Conservation (phyloP, 1,284 basidiomycete species). For the Rhodofomes roseus region DNA sequence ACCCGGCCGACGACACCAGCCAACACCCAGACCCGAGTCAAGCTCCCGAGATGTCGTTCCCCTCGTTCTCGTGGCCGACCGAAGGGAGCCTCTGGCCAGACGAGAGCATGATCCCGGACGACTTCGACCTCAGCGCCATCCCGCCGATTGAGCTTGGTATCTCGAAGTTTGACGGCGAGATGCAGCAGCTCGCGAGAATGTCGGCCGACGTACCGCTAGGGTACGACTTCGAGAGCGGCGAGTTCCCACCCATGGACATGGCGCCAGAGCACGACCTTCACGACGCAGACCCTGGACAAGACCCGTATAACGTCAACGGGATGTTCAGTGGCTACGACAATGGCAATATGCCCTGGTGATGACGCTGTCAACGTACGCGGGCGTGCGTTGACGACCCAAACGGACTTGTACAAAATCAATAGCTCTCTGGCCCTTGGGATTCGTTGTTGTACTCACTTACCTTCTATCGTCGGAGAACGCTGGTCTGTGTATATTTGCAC, state of each 20-base stretch:
- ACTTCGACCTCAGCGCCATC: conserved; percentile 44
- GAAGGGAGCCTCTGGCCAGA: conserved; percentile 21
- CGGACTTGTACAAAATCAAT: conserved; percentile 20
- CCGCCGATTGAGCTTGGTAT: conserved; percentile 45
- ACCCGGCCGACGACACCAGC: conserved; percentile 7
- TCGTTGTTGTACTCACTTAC: conserved; percentile 9
- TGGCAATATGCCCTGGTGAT: conserved; percentile 27
- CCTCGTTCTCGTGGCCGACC: conserved; percentile 32
- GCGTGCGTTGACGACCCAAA: conserved; percentile 30
- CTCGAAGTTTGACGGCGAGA: conserved; percentile 20
- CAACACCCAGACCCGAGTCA: conserved; percentile 10
- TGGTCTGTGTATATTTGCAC: conserved; percentile 4
- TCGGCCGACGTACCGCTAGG: conserved; percentile 10
- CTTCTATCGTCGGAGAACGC: conserved; percentile 10
- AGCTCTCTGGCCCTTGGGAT: conserved; percentile 5
- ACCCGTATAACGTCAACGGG: conserved; percentile 20
- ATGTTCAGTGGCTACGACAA: conserved; percentile 22
- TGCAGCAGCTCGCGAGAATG: conserved; percentile 8
- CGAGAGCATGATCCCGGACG: conserved; percentile 38
- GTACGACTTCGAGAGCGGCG: conserved; percentile 15
- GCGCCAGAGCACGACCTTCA: conserved; percentile 23
- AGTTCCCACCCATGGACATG: conserved; percentile 11
- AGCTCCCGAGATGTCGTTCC: conserved; percentile 21
- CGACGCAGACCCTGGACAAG: conserved; percentile 22
- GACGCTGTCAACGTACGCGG: conserved; percentile 31